Conservation (phyloP, 192 early-diverging fungal genomes). For the Backusella australiensis region DNA sequence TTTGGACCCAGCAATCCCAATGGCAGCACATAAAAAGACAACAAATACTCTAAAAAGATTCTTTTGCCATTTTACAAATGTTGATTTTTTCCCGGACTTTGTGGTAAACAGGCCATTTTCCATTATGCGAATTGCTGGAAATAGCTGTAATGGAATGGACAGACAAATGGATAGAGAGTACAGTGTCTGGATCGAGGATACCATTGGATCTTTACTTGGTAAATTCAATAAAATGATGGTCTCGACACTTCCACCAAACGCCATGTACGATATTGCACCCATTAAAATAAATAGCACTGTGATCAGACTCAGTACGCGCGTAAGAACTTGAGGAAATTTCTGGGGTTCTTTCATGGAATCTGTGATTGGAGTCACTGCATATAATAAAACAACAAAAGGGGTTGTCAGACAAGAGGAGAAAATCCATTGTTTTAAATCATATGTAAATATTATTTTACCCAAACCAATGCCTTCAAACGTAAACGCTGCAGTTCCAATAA, state of each 20-base stretch:
- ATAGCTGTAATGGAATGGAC: slow-evolving; percentile 72
- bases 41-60: slow-evolving; percentile 58
- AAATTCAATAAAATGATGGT: slow-evolving; percentile 75
- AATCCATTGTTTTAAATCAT: no score
- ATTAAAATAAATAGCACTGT: slow-evolving; percentile 42
- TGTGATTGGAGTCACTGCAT: slow-evolving; percentile 44
- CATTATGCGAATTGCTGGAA: slow-evolving; percentile 69
- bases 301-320: slow-evolving; percentile 43
- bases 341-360: slow-evolving; percentile 57
- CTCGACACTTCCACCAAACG: slow-evolving; percentile 66
- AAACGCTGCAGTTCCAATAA: slow-evolving; percentile 93
- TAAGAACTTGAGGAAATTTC: slow-evolving; percentile 51
- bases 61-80: slow-evolving; percentile 74
- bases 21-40: slow-evolving; percentile 54
- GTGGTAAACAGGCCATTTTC: slow-evolving; percentile 59
- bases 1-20: slow-evolving; percentile 33
- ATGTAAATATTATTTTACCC: neutral
- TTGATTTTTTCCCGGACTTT: slow-evolving; percentile 51
- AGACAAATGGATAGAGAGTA: slow-evolving; percentile 76
- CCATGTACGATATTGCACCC: slow-evolving; percentile 55
- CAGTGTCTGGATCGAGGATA: slow-evolving; percentile 61
- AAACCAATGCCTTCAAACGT: slow-evolving; percentile 90
- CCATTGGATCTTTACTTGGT: slow-evolving; percentile 50
- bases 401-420: no score
- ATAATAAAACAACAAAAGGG: no score